Percentiles rank a stretch among this genome's conserved stretches.
These are phyloP conservation scores for Saussurea involucrata DNA, from an alignment of 129 eudicot genomes.

Conservation along the genomic window DNA sequence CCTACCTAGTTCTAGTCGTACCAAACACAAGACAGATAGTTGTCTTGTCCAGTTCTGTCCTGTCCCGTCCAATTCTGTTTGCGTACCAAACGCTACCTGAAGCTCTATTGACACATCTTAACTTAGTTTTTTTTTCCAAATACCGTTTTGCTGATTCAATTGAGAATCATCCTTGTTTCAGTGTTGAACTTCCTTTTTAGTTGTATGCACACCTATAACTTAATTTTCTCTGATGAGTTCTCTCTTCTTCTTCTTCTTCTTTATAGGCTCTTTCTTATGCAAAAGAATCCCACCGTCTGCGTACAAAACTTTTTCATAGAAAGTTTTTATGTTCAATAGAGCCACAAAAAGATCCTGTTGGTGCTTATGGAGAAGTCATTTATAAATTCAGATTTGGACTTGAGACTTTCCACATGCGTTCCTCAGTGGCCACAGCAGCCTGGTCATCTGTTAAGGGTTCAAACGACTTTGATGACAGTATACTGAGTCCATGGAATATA, in stretches of 20 bases:
- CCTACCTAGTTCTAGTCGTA: too few relatives aligned
- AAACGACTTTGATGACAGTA: conserved; percentile 39
- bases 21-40: too few relatives aligned
- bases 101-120: too few relatives aligned
- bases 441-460: conserved; percentile 39
- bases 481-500: conserved; percentile 89
- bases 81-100: too few relatives aligned
- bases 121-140: not conserved
- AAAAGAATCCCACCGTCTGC: conserved; percentile 80
- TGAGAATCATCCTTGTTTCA: not conserved
- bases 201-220: not conserved
- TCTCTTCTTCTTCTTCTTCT: too few relatives aligned
- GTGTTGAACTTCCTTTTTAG: not conserved
- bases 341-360: conserved; percentile 35
- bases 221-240: conserved; percentile 5
- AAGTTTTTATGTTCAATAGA: conserved; percentile 51
- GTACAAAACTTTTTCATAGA: conserved; percentile 60
- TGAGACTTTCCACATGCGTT: conserved; percentile 40
- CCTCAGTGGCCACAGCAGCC: conserved; percentile 40
- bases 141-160: not conserved
- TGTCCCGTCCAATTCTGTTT: too few relatives aligned
- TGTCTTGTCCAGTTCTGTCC: too few relatives aligned
- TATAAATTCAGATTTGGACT: conserved; percentile 41
- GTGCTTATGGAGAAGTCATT: conserved; percentile 41
- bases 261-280: conserved; percentile 79